Evolutionary conservation across 2,329 filamentous ascomycete genomes (phyloP).

Genomic region (Neocucurbitaria cava): DNA sequence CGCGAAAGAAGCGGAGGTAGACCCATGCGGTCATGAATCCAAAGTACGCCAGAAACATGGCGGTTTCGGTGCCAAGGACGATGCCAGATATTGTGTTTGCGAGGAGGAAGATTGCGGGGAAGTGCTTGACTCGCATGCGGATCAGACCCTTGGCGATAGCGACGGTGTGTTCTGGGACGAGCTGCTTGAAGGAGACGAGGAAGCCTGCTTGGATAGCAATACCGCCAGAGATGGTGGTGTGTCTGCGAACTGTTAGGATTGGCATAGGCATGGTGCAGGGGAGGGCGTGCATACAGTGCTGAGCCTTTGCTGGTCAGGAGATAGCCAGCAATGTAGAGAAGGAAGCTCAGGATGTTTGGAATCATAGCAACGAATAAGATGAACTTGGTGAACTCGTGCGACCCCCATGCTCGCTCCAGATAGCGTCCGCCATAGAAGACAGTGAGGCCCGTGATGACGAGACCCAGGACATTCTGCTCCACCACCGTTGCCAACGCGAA

Average conservation of each 20-base stretch:
- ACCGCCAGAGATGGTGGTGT: slow-evolving; percentile 85
- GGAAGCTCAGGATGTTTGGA: slow-evolving; percentile 79
- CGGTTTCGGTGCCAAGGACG: slow-evolving; percentile 73
- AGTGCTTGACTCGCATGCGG: slow-evolving; percentile 85
- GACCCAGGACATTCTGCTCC: slow-evolving; percentile 90
- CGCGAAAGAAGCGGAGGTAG: slow-evolving; percentile 94
- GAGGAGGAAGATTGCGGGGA: slow-evolving; percentile 76
- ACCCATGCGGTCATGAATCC: slow-evolving; percentile 91
- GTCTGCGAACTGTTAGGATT: slow-evolving; percentile 51
- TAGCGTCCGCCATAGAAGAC: slow-evolving; percentile 94
- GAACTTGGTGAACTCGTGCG: slow-evolving; percentile 90
- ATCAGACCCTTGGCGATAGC: slow-evolving; percentile 88
- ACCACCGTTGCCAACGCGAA: slow-evolving; percentile 85
- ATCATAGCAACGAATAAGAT: slow-evolving; percentile 77
- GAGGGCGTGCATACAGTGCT: slow-evolving; percentile 67
- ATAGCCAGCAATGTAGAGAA: slow-evolving; percentile 76
- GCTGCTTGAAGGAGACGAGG: slow-evolving; percentile 96
- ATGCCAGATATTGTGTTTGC: slow-evolving; percentile 73
- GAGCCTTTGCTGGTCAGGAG: slow-evolving; percentile 70
- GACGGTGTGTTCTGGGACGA: slow-evolving; percentile 95
- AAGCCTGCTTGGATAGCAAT: slow-evolving; percentile 91
- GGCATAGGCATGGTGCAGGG: background rate
- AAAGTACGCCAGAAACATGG: slow-evolving; percentile 78
- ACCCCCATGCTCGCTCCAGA: slow-evolving; percentile 94
- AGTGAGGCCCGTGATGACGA: slow-evolving; percentile 77